phyloP scores from a whole-genome alignment of 441 rosid species.

The Eutrema salsugineum region DNA sequence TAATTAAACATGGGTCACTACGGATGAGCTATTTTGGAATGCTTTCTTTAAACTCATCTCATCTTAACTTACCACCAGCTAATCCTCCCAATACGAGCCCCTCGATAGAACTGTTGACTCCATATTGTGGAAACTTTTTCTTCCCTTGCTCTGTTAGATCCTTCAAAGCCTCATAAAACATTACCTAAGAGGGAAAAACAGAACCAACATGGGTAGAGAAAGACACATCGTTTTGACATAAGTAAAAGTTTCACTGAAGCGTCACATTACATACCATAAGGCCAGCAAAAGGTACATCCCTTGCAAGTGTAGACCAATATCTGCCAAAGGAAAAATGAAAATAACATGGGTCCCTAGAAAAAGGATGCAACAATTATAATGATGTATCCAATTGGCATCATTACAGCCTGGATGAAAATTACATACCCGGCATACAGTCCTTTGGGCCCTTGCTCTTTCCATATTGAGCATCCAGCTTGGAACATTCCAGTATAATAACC shows the following conservation, averaged over 20 bases:
- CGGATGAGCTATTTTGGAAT: not conserved
- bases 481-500: slow-evolving; percentile 81
- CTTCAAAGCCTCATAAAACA: slow-evolving; percentile 83
- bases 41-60: not conserved
- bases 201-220: slow-evolving; percentile 15
- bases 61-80: slow-evolving; percentile 74
- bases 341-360: not conserved
- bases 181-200: slow-evolving; percentile 47
- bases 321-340: slow-evolving; percentile 41
- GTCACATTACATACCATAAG: slow-evolving; percentile 56
- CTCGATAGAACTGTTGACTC: slow-evolving; percentile 52
- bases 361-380: not conserved
- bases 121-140: slow-evolving; percentile 44
- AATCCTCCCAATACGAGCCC: slow-evolving; percentile 89
- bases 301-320: slow-evolving; percentile 85
- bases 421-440: slow-evolving; percentile 91
- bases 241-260: not conserved
- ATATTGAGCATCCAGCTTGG: slow-evolving; percentile 84
- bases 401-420: not conserved
- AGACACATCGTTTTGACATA: not conserved
- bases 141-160: slow-evolving; percentile 58
- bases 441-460: slow-evolving; percentile 78
- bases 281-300: slow-evolving; percentile 96
- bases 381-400: not conserved
- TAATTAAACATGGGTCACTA: not conserved